Base-by-base conservation (phyloP, 202 grass and related monocot genomes). In the Schoenoplectus tabernaemontani region DNA sequence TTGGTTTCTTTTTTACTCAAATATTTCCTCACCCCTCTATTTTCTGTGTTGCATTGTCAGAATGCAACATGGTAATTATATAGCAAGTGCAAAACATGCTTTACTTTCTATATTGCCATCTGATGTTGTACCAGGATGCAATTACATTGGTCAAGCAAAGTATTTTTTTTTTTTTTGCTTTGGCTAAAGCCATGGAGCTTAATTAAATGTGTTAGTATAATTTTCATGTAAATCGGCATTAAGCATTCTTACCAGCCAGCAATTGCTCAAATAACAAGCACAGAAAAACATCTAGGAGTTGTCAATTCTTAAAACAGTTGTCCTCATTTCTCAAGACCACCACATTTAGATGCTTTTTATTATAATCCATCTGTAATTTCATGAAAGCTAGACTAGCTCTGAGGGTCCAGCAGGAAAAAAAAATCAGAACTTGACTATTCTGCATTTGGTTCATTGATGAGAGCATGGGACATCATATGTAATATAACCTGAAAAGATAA, bases 1-100 rank as follows among this genome's bases (percentile, higher is more conserved):
- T 92, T n/a, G 92, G 89, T 84, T 62, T 61, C 7, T 80, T 34
- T 54, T 28, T 75, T 34, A 53, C 47, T n/a, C 36, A 26, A 73
- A 73, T 54, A 24, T 15, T 68, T 68, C 28, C 12, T 19, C 15
- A 15, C 41, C 32, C 23, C 36, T 15, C 19, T 79, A 58, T 47
- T 80, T 6, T 83, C 0, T 54, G 24, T 34, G 7, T 50, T 24
- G 37, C 30, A 46, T 60, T 79, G 71, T 30, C 30, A 57, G 56
- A 23, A 78, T 39, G 57, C 17, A 17, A 15, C 57, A 36, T 58
- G 50, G 8, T 42, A 77, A n/a, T 22, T 22, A 39, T 22, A 42
- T 1, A 22, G 53, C 33, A 59, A 59, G 11, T 44, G 23, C 9
- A 30, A 46, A 46, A 46, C 19, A 69, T 42, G 24, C 70, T 48